Base-by-base conservation (phyloP, 2,329 filamentous ascomycete species). In the Penicillium sp. region DNA sequence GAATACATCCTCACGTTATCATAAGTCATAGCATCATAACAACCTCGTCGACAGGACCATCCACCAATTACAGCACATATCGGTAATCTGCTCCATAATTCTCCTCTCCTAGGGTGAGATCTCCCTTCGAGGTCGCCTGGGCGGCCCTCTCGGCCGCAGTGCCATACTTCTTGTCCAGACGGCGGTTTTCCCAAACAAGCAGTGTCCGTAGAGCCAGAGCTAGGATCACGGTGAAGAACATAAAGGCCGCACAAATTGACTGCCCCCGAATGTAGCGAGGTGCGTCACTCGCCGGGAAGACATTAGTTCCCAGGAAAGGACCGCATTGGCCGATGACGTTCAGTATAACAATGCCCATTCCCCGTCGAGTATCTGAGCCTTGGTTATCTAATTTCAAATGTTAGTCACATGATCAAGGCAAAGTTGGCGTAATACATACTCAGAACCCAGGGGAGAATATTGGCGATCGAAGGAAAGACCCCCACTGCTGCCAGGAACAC, bases 301-400 rank as follows among this genome's bases (percentile, higher is more conserved):
- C 58, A 42, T 81, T 76, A 2, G 82, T 85, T 4, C 82, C 83
- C 6, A 85, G 64, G 13, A 84, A 67, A 2, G 82, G 80, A 0
- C 81, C 80, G 52, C 78, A 77, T 61, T 84, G 85, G 0, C 83
- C 84, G 37, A 87, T 72, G 56, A 84, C 68, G 60, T 85, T 85
- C 42, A 83, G 69, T n/a, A 87, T 75, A 8, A 83, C 80, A 45
- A 87, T 83, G 4, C 77, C 77, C 2, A 78, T 77, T 4, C 83
- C 84, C 2, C 83, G 77, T 42, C 84, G 81, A 3, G 82, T 83
- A 60, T 85, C 82, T 33, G 74, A 80, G 13, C 83, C 83, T 64
- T 86, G 82, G 62, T 87, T 87, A 63, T 86, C 82, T 71, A 33
- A 32, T n/a, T n/a, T n/a, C n/a, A n/a, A n/a, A n/a, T n/a, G n/a